Percentiles rank a stretch among this genome's conserved stretches.
phyloP scores from a whole-genome alignment of 331 rosid species.

The Prunus yedoensis region DNA sequence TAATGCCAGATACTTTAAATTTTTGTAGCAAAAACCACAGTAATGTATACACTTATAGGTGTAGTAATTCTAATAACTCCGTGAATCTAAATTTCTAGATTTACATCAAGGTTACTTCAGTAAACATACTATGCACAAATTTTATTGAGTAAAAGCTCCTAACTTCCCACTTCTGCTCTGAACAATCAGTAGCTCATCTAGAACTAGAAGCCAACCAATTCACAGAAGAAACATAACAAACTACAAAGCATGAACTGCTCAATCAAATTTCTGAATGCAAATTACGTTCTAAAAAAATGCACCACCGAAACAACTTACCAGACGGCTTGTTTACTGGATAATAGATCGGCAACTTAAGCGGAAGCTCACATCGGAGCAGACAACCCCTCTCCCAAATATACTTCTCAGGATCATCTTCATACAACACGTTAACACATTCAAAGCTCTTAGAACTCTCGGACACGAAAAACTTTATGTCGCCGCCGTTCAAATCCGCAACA shows the following conservation, averaged over 20 bases:
- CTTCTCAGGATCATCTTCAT: constrained; percentile 55
- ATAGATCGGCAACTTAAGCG: constrained; percentile 66
- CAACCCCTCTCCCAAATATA: constrained; percentile 83
- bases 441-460: constrained; percentile 30
- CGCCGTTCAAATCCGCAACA: constrained; percentile 38
- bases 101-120: background rate
- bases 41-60: background rate
- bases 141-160: too few relatives aligned
- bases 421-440: constrained; percentile 36
- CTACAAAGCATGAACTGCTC: background rate
- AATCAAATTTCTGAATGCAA: background rate
- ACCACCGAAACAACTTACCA: constrained; percentile 38
- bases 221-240: background rate
- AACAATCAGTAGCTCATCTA: background rate
- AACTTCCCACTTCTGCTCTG: background rate
- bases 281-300: background rate
- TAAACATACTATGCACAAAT: background rate
- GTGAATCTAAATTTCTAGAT: background rate
- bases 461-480: constrained; percentile 47
- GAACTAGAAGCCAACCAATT: background rate
- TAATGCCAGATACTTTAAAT: background rate
- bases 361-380: constrained; percentile 73
- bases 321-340: constrained; percentile 42
- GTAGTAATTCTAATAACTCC: background rate
- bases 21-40: background rate